Evolutionary conservation across 768 basidiomycete genomes (phyloP).

Genomic region (Leccinum broughii): DNA sequence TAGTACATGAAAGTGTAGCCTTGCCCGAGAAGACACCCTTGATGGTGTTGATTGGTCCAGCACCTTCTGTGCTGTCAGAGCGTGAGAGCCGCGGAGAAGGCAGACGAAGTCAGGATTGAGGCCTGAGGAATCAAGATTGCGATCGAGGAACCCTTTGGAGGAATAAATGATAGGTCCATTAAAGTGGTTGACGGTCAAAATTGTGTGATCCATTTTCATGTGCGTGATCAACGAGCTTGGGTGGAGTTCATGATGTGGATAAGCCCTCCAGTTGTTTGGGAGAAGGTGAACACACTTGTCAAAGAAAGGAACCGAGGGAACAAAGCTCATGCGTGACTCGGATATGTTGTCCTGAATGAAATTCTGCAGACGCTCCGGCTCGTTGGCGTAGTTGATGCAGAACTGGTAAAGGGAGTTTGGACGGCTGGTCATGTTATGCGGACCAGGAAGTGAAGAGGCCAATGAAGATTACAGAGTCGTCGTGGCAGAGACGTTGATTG

Average conservation of each 20-base stretch:
- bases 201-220: slow-evolving; percentile 87
- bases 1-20: slow-evolving; percentile 40
- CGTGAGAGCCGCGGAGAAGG: slow-evolving; percentile 66
- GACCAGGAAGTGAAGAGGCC: slow-evolving; percentile 92
- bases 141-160: slow-evolving; percentile 84
- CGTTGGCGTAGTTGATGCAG: slow-evolving; percentile 95
- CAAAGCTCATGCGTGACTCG: slow-evolving; percentile 69
- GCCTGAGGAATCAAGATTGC: slow-evolving; percentile 69
- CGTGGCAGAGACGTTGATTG: slow-evolving; percentile 92
- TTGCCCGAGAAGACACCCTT: slow-evolving; percentile 86
- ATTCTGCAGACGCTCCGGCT: slow-evolving; percentile 66
- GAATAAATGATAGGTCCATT: slow-evolving; percentile 92
- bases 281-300: slow-evolving; percentile 90
- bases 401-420: slow-evolving; percentile 96
- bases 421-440: slow-evolving; percentile 84
- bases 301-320: slow-evolving; percentile 76
- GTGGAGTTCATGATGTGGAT: slow-evolving; percentile 95
- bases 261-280: slow-evolving; percentile 84
- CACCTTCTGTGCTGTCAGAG: slow-evolving; percentile 56
- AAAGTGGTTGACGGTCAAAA: slow-evolving; percentile 92
- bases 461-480: slow-evolving; percentile 90
- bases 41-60: slow-evolving; percentile 86
- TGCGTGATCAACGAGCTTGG: slow-evolving; percentile 80
- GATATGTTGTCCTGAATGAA: slow-evolving; percentile 81
- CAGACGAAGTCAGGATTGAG: slow-evolving; percentile 88